Evolutionary conservation across 352 stramenopile species (phyloP).

Genomic region (Discostella stelligera): DNA sequence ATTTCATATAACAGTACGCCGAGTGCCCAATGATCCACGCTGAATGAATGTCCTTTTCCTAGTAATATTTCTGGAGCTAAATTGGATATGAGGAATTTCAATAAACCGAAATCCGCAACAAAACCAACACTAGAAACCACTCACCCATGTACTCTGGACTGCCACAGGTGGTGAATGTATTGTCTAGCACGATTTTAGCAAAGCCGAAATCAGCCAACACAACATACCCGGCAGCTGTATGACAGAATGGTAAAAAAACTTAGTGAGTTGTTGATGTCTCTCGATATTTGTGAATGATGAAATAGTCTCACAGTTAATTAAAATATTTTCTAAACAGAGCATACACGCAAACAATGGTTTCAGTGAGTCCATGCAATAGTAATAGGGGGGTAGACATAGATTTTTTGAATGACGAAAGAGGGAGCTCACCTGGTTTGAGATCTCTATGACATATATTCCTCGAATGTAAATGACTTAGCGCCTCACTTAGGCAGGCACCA

Average conservation of each 20-base stretch:
- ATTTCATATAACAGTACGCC: conserved; percentile 86
- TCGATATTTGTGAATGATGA: conserved; percentile 85
- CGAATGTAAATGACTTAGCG: conserved; percentile 84
- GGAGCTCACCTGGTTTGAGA: conserved; percentile 76
- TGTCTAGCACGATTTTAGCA: conserved; percentile 91
- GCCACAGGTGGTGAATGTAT: conserved; percentile 87
- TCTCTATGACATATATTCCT: conserved; percentile 91
- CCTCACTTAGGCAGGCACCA: conserved; percentile 87
- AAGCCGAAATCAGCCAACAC: conserved; percentile 98
- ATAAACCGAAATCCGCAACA: neutral
- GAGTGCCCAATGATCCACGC: conserved; percentile 88
- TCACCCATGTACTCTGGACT: conserved; percentile 84
- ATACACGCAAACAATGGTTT: neutral
- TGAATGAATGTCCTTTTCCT: conserved; percentile 87
- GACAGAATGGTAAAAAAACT: conserved; percentile 83
- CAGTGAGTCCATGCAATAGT: conserved; percentile 42
- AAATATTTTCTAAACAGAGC: conserved; percentile 83
- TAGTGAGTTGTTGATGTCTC: conserved; percentile 86
- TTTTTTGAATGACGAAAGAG: conserved; percentile 88
- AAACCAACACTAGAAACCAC: neutral
- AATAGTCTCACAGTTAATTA: conserved; percentile 87
- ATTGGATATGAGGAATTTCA: conserved; percentile 80
- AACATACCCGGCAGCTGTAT: conserved; percentile 85
- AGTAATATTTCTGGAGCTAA: conserved; percentile 91
- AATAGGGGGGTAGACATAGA: conserved; percentile 80